Conservation (phyloP, 257 asterid species). For the Capsicum baccatum region DNA sequence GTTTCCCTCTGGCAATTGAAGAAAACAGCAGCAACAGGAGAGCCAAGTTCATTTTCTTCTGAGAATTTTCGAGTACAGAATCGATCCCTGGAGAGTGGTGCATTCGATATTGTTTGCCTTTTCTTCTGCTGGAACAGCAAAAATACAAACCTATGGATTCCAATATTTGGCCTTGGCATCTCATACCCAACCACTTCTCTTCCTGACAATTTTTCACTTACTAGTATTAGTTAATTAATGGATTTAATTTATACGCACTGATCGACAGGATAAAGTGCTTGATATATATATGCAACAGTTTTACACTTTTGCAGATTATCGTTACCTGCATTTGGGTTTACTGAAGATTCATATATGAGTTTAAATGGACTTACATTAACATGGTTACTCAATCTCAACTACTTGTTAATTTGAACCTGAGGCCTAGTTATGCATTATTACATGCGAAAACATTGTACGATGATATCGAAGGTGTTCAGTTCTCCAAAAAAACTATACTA, state of each 20-base stretch:
- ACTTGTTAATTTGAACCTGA: not conserved
- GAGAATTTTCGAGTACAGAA: constrained; percentile 72
- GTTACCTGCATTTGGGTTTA: too few species aligned
- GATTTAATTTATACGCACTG: too few species aligned
- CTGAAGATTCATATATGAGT: too few species aligned
- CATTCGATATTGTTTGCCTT: constrained; percentile 40
- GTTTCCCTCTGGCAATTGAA: constrained; percentile 96
- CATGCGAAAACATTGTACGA: not conserved
- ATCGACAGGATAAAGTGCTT: too few species aligned
- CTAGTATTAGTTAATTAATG: too few species aligned
- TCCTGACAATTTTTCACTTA: constrained; percentile 44
- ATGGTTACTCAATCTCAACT: not conserved
- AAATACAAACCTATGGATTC: constrained; percentile 81
- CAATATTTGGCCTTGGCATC: constrained; percentile 83
- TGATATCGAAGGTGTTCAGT: not conserved
- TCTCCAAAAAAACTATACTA: too few species aligned
- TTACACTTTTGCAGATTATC: too few species aligned
- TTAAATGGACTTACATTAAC: too few species aligned
- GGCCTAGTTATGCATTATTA: not conserved
- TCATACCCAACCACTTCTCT: constrained; percentile 76
- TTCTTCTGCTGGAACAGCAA: constrained; percentile 70
- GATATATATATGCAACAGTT: too few species aligned
- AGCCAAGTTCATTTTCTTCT: constrained; percentile 60
- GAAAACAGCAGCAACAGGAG: constrained; percentile 83
- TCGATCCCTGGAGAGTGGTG: constrained; percentile 54